Evolutionary conservation across 768 basidiomycete genomes (phyloP).

Genomic region (Royoungia palumana): DNA sequence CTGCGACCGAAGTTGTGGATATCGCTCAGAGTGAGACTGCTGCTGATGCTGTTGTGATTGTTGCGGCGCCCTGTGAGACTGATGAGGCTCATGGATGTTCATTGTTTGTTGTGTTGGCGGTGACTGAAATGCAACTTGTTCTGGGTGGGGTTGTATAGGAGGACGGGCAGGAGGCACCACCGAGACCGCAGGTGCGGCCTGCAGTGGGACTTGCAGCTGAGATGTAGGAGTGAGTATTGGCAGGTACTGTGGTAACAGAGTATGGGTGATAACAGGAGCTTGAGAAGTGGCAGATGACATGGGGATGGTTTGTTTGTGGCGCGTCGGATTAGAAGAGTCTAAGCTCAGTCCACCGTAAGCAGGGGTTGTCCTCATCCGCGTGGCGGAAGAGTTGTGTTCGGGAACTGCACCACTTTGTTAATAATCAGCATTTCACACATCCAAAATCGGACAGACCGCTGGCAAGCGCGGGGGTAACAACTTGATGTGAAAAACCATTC

Average conservation of each 20-base stretch:
- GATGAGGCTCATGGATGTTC: too few species aligned
- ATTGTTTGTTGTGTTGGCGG: background rate
- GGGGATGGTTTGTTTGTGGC: background rate
- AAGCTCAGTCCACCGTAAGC: background rate
- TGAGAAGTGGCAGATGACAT: conserved; percentile 1
- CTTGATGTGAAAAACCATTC: conserved; percentile 10
- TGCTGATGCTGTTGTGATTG: conserved; percentile 1
- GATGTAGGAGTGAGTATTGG: background rate
- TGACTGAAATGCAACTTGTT: background rate
- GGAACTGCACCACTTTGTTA: background rate
- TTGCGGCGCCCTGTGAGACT: background rate
- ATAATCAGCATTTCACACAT: background rate
- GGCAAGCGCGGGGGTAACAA: background rate
- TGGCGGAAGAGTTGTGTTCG: conserved; percentile 3
- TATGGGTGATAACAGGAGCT: background rate
- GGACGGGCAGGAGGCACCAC: background rate
- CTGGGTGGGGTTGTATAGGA: background rate
- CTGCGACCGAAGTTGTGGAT: background rate
- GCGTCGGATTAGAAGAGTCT: background rate
- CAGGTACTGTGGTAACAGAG: background rate
- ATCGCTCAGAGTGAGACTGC: background rate
- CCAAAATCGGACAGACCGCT: conserved; percentile 8
- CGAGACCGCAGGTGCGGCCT: background rate
- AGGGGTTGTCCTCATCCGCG: background rate
- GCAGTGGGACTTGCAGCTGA: conserved; percentile 5